Evolutionary conservation across 768 basidiomycete species (phyloP).

Genomic region (Lactifluus subvellereus): DNA sequence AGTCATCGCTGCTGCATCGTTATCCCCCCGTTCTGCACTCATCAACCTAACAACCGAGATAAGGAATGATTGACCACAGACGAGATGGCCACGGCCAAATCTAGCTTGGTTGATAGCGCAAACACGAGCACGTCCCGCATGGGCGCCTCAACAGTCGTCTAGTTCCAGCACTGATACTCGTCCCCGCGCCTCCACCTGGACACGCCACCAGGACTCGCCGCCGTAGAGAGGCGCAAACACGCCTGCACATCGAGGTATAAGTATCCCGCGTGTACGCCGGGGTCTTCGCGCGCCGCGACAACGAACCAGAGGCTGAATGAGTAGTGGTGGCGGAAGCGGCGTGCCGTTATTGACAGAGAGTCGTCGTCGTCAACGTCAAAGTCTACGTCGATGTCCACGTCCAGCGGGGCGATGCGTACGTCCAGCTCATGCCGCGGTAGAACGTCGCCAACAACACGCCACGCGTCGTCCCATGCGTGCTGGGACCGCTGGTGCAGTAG

Average conservation of each 20-base stretch:
- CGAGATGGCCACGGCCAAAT: constrained; percentile 1
- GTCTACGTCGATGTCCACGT: background rate
- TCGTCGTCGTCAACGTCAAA: background rate
- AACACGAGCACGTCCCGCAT: background rate
- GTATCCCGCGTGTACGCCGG: background rate
- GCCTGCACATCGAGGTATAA: background rate
- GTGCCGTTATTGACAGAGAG: background rate
- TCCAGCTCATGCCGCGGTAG: background rate
- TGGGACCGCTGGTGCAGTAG: background rate
- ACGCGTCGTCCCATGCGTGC: background rate
- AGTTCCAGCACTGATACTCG: background rate
- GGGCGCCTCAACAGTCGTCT: background rate
- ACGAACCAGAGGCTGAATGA: background rate
- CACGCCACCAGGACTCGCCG: background rate
- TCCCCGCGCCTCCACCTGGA: no score
- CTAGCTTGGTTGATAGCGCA: background rate
- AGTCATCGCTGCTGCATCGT: background rate
- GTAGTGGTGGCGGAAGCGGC: background rate
- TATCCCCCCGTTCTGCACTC: background rate
- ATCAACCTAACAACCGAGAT: background rate
- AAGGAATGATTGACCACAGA: background rate
- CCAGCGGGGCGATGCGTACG: background rate
- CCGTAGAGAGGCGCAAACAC: background rate
- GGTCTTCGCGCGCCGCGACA: background rate
- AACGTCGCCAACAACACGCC: background rate